These are phyloP conservation scores for Colletotrichum truncatum DNA, from an alignment of 2,329 filamentous ascomycete species.

Conservation along the genomic window DNA sequence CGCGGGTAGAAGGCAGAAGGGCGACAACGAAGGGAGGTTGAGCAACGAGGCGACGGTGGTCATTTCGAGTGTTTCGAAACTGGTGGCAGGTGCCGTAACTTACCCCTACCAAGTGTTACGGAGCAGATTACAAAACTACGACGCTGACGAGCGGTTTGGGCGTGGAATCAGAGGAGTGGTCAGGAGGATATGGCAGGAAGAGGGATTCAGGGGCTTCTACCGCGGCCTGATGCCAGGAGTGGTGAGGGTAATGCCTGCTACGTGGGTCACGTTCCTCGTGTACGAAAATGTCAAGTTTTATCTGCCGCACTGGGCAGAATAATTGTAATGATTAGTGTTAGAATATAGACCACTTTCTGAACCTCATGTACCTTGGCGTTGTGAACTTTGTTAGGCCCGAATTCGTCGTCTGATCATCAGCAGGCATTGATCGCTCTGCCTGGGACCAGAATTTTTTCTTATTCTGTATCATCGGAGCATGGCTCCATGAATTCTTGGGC, in stretches of 20 bases:
- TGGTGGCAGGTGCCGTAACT: slow-evolving; percentile 87
- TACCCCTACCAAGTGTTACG: slow-evolving; percentile 96
- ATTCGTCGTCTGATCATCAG: too few species aligned
- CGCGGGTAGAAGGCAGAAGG: slow-evolving; percentile 43
- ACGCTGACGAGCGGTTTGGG: slow-evolving; percentile 79
- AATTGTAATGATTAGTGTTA: background rate
- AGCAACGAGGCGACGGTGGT: slow-evolving; percentile 81
- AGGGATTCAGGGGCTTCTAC: slow-evolving; percentile 88
- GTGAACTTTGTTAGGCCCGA: too few species aligned
- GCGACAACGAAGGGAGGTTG: slow-evolving; percentile 49
- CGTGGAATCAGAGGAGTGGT: slow-evolving; percentile 77
- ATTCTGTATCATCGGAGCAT: too few species aligned
- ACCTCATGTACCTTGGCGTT: background rate
- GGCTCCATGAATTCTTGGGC: too few species aligned
- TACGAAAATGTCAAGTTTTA: slow-evolving; percentile 92
- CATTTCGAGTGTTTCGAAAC: slow-evolving; percentile 82
- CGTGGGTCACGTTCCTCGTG: slow-evolving; percentile 95
- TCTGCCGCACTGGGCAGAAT: slow-evolving; percentile 53
- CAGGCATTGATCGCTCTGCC: too few species aligned
- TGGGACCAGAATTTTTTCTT: too few species aligned
- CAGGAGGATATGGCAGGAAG: slow-evolving; percentile 77
- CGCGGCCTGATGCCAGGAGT: slow-evolving; percentile 89
- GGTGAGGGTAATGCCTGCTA: slow-evolving; percentile 91
- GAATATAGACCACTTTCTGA: background rate
- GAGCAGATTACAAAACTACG: slow-evolving; percentile 88